Percentiles rank a stretch among this genome's conserved stretches.
Conservation (phyloP, 2,329 filamentous ascomycete genomes). For the Cladorrhinum sp. region DNA sequence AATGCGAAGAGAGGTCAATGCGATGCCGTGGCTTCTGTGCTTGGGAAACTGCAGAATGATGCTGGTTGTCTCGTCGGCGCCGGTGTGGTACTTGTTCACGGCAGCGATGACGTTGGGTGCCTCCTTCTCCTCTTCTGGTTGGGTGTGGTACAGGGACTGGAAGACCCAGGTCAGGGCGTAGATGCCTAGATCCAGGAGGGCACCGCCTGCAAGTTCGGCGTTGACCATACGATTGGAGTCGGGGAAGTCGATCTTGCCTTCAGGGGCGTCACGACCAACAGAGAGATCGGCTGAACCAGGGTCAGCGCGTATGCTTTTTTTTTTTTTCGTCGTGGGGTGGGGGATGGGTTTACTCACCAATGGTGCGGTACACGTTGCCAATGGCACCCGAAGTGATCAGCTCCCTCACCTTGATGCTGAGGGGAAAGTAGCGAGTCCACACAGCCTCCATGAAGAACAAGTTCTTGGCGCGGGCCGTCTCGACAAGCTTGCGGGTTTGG, state of each 20-base stretch:
- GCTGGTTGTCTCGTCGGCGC: conserved; percentile 74
- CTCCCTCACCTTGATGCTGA: conserved; percentile 72
- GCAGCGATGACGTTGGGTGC: conserved; percentile 65
- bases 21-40: conserved; percentile 68
- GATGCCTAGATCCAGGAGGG: conserved; percentile 79
- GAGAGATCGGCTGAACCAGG: conserved; percentile 52
- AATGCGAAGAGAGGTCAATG: conserved; percentile 62
- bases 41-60: conserved; percentile 73
- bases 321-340: too few species aligned
- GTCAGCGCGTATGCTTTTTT: background rate
- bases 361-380: conserved; percentile 59
- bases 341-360: conserved; percentile 38
- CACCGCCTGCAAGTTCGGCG: conserved; percentile 75
- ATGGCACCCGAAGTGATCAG: conserved; percentile 54
- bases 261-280: conserved; percentile 55
- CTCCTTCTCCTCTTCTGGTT: conserved; percentile 64
- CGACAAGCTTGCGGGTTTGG: conserved; percentile 69
- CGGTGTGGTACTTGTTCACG: conserved; percentile 69
- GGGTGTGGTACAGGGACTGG: conserved; percentile 81
- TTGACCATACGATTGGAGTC: conserved; percentile 77
- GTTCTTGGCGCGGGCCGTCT: conserved; percentile 68
- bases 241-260: conserved; percentile 55
- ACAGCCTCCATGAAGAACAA: conserved; percentile 83
- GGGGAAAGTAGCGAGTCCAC: conserved; percentile 85
- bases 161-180: conserved; percentile 90